Evolutionary conservation across 768 basidiomycete species (phyloP), one percentile per base, ranked within the genome.

Genomic region (Serendipita sp.): DNA sequence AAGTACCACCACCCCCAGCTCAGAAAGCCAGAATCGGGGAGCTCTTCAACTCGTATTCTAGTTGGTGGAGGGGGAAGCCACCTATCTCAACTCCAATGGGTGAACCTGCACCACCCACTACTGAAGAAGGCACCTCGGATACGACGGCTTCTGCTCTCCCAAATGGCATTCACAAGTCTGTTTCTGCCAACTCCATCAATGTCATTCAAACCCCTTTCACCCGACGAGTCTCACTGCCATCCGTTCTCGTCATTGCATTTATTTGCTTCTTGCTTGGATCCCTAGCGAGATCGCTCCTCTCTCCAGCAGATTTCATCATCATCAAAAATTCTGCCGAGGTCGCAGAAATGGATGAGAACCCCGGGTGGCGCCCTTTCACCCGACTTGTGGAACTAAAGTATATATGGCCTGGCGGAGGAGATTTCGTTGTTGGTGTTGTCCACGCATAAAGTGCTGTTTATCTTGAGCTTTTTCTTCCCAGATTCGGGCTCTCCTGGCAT

Each of bases 181-280:
- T 23, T 1, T 23, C 23, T 23, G 23, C 23, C 23, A 23, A 23
- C 23, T 23, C 23, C 23, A 23, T 23, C 23, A 23, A 23, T 23
- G 23, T 23, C 23, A 23, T 23, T 23, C 23, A 23, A 23, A 1
- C 23, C 23, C 23, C 23, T 23, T 23, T 23, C 23, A 23, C 16
- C 65, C 64, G 70, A 64, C 69, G 64, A 64, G 83, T 78, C 69
- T 76, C 76, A 46, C 72, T 80, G 63, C 76, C 78, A 51, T 85
- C 84, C 46, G 74, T 95, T 66, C 70, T 96, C 69, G 76, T 91
- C 66, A 82, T 88, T 44, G 91, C 85, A 44, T 74, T 98, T 67
- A 88, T 96, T 69, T 86, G 88, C 32, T 93, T 98, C 74, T 76
- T 98, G 70, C 81, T 97, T 70, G 95, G 95, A 65, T 94, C 91